These are phyloP conservation scores for Pyrus pyrifolia DNA, from an alignment of 306 rosid genomes.

Conservation along the genomic window DNA sequence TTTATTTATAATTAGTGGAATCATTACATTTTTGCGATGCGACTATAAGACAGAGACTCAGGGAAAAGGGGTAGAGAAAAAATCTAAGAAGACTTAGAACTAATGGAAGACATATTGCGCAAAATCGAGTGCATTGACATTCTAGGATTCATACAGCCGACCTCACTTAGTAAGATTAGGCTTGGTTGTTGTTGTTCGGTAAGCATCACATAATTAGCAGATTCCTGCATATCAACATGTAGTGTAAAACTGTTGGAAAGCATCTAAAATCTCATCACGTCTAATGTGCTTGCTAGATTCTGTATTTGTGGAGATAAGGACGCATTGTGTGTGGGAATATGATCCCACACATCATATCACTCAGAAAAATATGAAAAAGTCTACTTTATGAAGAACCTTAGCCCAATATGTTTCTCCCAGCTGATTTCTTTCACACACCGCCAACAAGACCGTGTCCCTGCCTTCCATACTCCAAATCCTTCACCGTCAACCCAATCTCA, in stretches of 20 bases:
- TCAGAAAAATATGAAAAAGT: not conserved
- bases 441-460: not conserved
- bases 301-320: not conserved
- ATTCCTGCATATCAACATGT: not conserved
- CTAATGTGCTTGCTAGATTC: not conserved
- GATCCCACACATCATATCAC: conserved; percentile 6
- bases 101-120: too few relatives aligned
- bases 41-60: too few relatives aligned
- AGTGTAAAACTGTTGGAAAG: not conserved
- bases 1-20: not conserved
- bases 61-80: too few relatives aligned
- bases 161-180: too few relatives aligned
- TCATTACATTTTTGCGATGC: not conserved
- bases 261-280: not conserved
- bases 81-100: too few relatives aligned
- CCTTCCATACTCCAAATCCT: not conserved
- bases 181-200: too few relatives aligned
- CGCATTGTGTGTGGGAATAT: not conserved
- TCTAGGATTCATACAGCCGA: too few relatives aligned
- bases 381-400: not conserved
- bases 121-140: too few relatives aligned
- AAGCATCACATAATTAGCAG: not conserved
- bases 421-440: not conserved
- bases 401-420: not conserved
- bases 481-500: not conserved